phyloP scores from a whole-genome alignment of 495 filamentous ascomycete species.

The Lichina pygmaea region DNA sequence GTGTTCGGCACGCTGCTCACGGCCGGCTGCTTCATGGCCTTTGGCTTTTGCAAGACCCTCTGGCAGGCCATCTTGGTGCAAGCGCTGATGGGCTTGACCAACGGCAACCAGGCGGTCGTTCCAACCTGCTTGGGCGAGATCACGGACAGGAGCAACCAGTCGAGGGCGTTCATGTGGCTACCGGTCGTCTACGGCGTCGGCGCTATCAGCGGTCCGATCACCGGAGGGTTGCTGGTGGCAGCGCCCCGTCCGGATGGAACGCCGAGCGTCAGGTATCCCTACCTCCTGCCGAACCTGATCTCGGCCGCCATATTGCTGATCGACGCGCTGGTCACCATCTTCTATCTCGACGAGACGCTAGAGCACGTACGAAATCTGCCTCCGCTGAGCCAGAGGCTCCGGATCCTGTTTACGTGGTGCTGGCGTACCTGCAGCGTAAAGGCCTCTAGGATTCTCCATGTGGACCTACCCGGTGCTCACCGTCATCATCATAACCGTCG shows the following conservation, averaged over 20 bases:
- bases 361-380: slow-evolving; percentile 40
- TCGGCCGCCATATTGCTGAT: slow-evolving; percentile 40
- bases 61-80: slow-evolving; percentile 68
- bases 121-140: slow-evolving; percentile 86
- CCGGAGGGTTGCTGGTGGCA: slow-evolving; percentile 63
- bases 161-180: slow-evolving; percentile 68
- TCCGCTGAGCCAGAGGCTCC: slow-evolving; percentile 27
- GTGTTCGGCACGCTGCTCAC: slow-evolving; percentile 64
- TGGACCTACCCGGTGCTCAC: slow-evolving; percentile 2
- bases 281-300: slow-evolving; percentile 59
- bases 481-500: background rate
- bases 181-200: slow-evolving; percentile 84
- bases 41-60: slow-evolving; percentile 65
- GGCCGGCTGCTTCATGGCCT: slow-evolving; percentile 53
- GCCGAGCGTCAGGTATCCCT: slow-evolving; percentile 40
- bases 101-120: slow-evolving; percentile 72
- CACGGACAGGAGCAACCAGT: slow-evolving; percentile 85
- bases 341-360: slow-evolving; percentile 76
- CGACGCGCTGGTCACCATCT: slow-evolving; percentile 40
- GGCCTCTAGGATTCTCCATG: slow-evolving; percentile 30
- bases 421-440: slow-evolving; percentile 44
- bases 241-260: slow-evolving; percentile 22
- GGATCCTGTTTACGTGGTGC: slow-evolving; percentile 36
- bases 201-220: slow-evolving; percentile 68
- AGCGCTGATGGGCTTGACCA: slow-evolving; percentile 69